These are phyloP conservation scores for Vitis riparia DNA, from an alignment of 164 flowering plant genomes.

Conservation along the genomic window DNA sequence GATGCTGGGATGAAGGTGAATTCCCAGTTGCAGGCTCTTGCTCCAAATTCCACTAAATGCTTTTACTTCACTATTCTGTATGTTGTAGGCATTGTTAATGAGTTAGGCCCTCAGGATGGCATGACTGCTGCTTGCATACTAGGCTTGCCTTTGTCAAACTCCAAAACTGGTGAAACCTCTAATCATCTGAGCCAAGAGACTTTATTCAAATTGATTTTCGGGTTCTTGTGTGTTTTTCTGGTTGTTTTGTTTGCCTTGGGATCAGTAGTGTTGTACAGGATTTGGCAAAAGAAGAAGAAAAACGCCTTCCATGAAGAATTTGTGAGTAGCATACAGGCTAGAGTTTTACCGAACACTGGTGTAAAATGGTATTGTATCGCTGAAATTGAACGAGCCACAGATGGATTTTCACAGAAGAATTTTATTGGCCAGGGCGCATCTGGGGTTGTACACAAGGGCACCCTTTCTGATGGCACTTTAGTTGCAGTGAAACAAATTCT, in stretches of 20 bases:
- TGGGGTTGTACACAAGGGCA: constrained; percentile 39
- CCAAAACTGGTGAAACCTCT: neutral
- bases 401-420: constrained; percentile 35
- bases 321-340: constrained; percentile 15
- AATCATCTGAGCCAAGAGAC: neutral
- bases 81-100: constrained; percentile 39
- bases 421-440: constrained; percentile 35
- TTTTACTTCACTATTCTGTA: constrained; percentile 34
- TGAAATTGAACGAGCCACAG: constrained; percentile 40
- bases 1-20: constrained; percentile 33
- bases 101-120: constrained; percentile 29
- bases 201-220: constrained; percentile 12
- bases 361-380: constrained; percentile 30
- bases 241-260: constrained; percentile 22
- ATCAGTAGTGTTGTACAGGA: constrained; percentile 15
- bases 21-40: constrained; percentile 19
- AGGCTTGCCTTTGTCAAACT: constrained; percentile 23
- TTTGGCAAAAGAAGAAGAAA: constrained; percentile 8
- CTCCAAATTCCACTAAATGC: constrained; percentile 32
- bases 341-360: constrained; percentile 27
- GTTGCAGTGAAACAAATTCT: no score
- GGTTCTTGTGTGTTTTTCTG: constrained; percentile 14
- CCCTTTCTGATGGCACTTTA: neutral
- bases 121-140: constrained; percentile 35
- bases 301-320: constrained; percentile 20